Percentiles rank a stretch among this genome's conserved stretches.
Conservation (phyloP, 2,329 filamentous ascomycete genomes). For the Fusarium odoratissimum region DNA sequence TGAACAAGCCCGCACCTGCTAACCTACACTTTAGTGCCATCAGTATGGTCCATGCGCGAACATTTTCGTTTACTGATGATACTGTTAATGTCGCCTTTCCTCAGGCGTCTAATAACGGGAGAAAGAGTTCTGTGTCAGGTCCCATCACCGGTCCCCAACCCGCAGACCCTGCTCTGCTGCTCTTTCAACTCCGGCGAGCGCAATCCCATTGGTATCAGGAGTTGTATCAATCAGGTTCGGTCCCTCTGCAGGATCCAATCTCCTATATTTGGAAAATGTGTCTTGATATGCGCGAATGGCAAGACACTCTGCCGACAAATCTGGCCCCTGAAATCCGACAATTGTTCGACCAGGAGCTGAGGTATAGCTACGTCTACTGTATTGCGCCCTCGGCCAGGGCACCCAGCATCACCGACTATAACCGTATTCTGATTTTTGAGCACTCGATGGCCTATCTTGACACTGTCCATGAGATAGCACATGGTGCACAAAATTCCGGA, state of each 20-base stretch:
- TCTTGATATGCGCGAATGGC: constrained; percentile 83
- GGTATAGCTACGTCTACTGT: constrained; percentile 92
- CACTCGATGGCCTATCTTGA: constrained; percentile 85
- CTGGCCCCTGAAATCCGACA: constrained; percentile 74
- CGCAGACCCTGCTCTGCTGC: constrained; percentile 77
- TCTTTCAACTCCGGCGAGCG: constrained; percentile 85
- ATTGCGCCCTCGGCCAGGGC: constrained; percentile 82
- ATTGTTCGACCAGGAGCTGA: constrained; percentile 86
- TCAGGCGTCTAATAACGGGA: constrained; percentile 57
- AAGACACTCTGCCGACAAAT: constrained; percentile 75
- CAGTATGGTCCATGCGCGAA: constrained; percentile 86
- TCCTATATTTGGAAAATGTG: constrained; percentile 82
- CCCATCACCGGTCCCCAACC: constrained; percentile 60
- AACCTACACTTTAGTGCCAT: constrained; percentile 70
- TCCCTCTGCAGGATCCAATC: constrained; percentile 74
- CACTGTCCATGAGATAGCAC: constrained; percentile 75
- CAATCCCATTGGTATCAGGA: constrained; percentile 93
- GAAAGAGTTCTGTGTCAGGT: constrained; percentile 55
- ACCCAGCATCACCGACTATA: constrained; percentile 79
- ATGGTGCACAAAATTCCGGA: constrained; percentile 67
- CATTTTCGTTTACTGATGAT: constrained; percentile 94
- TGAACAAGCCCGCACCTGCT: constrained; percentile 18
- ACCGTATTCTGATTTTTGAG: constrained; percentile 85
- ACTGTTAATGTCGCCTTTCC: constrained; percentile 86
- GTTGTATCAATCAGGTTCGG: constrained; percentile 81